Conservation (phyloP, 805 yeast species). For the Starmerella gropengiesseri region DNA sequence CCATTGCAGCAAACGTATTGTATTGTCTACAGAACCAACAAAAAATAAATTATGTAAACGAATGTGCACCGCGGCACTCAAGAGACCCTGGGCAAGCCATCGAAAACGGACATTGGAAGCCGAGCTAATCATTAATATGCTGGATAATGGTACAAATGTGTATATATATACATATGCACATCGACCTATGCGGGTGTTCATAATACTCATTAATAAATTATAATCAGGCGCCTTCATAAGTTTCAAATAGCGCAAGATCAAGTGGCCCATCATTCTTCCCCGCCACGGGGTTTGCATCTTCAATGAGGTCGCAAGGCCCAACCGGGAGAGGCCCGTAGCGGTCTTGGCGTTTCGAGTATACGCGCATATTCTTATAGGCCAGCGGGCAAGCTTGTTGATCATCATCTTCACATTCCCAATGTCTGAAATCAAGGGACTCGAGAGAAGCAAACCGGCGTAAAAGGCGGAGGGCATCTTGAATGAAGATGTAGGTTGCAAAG, state of each 20-base stretch:
- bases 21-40: too few relatives aligned
- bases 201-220: constrained; percentile 5
- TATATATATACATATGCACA: too few relatives aligned
- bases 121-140: background rate
- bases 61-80: background rate
- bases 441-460: constrained; percentile 10
- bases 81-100: too few relatives aligned
- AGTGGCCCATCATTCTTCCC: constrained; percentile 45
- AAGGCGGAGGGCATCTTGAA: constrained; percentile 18
- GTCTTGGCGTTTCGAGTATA: constrained; percentile 22
- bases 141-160: too few relatives aligned
- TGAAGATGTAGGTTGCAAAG: constrained; percentile 9
- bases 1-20: constrained; percentile 13
- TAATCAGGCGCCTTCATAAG: constrained; percentile 33
- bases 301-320: constrained; percentile 47
- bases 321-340: constrained; percentile 32
- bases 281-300: constrained; percentile 42
- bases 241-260: constrained; percentile 44
- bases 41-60: constrained; percentile 1
- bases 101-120: too few relatives aligned
- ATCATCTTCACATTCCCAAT: constrained; percentile 1
- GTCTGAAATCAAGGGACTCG: background rate
- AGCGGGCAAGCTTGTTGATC: background rate
- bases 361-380: constrained; percentile 18
- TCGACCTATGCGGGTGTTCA: background rate